Base-by-base conservation (phyloP, 2,329 filamentous ascomycete genomes). In the Orbilia quercus region DNA sequence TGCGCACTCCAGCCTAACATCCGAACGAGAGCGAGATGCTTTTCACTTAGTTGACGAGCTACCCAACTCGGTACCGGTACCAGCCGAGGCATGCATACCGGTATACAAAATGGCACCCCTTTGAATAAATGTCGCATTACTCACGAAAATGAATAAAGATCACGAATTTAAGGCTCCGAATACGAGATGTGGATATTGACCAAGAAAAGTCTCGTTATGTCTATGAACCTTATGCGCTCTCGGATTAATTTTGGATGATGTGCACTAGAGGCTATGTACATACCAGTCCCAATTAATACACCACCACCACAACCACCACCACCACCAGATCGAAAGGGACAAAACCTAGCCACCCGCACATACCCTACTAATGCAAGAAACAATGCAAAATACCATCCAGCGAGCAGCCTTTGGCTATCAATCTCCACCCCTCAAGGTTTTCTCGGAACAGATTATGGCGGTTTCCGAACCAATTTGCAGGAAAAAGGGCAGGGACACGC, bases 381-480 rank as follows among this genome's bases (percentile, higher is more conserved):
- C 63, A 67, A 47, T 45, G 36, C 23, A 58, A 45, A 62, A 44
- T n/a, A n/a, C 31, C 42, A 51, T 18, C 16, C 25, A 38, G 53
- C 28, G 22, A 55, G 14, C 44, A 54, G 20, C 45, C 23, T 69
- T 44, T 71, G 42, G 50, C 50, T 70, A 71, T 59, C 66, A 59
- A 28, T 48, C 65, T 51, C 36, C 53, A 59, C 60, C 69, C n/a
- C 59, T 51, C 67, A 59, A 73, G 53, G 67, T 59, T 64, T 28
- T 55, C 53, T 54, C 69, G 60, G 69, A 73, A 73, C 60, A 60
- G 69, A 57, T 50, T 53, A 48, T 73, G 60, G 60, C 55, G 62
- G 51, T 50, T 73, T 66, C 69, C 69, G 69, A 62, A 48, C 47
- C 60, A 66, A 73, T 73, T 63, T 55, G 54, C 60, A 66, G 31